phyloP scores from a whole-genome alignment of 164 flowering plant species.

The Pachysandra terminalis region DNA sequence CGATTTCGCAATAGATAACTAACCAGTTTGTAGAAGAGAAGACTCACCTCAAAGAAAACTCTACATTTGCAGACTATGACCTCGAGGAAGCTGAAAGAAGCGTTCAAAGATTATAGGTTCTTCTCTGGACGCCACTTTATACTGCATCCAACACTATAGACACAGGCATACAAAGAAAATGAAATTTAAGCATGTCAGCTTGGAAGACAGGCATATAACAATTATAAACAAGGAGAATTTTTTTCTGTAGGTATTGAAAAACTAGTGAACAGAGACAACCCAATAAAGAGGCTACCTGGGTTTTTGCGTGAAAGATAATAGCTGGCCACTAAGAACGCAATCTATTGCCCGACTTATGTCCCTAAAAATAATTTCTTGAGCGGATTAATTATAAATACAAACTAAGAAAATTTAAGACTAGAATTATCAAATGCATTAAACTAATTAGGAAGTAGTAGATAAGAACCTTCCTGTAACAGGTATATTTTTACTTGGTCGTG shows the following conservation, averaged over 20 bases:
- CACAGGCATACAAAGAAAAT: constrained; percentile 8
- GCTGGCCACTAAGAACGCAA: constrained; percentile 71
- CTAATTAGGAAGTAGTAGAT: background rate
- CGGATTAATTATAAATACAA: background rate
- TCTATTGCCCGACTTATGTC: constrained; percentile 83
- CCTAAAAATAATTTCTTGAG: constrained; percentile 31
- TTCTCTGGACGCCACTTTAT: constrained; percentile 88
- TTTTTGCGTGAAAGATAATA: constrained; percentile 52
- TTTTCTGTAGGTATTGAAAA: background rate
- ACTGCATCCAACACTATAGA: constrained; percentile 84
- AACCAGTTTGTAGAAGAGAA: background rate
- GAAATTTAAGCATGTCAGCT: constrained; percentile 8
- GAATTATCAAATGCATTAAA: background rate
- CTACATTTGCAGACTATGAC: background rate
- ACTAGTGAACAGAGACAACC: background rate
- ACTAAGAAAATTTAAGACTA: background rate
- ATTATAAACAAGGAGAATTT: background rate
- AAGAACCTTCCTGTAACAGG: constrained; percentile 78
- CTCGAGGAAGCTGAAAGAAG: background rate
- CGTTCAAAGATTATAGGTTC: constrained; percentile 10
- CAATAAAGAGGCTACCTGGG: constrained; percentile 55
- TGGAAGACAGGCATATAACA: background rate
- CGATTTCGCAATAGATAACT: background rate
- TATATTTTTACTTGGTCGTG: constrained; percentile 72
- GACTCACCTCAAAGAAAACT: background rate